Percentiles rank a stretch among this genome's conserved stretches.
Conservation (phyloP, 768 basidiomycete genomes). For the Dioszegia crocea region DNA sequence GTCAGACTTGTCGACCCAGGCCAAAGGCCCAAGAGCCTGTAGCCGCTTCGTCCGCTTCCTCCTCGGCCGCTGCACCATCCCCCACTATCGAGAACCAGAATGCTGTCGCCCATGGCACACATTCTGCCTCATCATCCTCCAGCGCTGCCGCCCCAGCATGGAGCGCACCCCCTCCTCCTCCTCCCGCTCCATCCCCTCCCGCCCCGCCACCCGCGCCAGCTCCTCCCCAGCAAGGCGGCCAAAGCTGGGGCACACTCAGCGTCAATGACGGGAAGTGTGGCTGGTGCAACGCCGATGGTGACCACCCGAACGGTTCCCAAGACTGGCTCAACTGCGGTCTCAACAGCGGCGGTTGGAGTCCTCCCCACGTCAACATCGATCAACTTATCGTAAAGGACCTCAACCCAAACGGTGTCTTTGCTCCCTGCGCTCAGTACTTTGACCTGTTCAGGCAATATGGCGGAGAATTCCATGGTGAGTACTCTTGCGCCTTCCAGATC, state of each 20-base stretch:
- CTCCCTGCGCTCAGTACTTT: slow-evolving; percentile 42
- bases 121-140: neutral
- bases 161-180: neutral
- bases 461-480: slow-evolving; percentile 33
- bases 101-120: neutral
- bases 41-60: slow-evolving; percentile 8
- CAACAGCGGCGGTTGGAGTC: slow-evolving; percentile 62
- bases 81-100: slow-evolving; percentile 9
- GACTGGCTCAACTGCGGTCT: slow-evolving; percentile 77
- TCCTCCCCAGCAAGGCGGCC: neutral
- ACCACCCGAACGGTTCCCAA: slow-evolving; percentile 52
- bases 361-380: slow-evolving; percentile 59
- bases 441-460: slow-evolving; percentile 42
- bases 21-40: neutral
- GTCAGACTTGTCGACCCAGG: slow-evolving; percentile 25
- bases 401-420: slow-evolving; percentile 33
- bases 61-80: neutral
- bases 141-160: neutral
- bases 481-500: neutral
- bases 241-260: neutral
- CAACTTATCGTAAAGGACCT: slow-evolving; percentile 51
- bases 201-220: neutral
- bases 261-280: slow-evolving; percentile 32
- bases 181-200: neutral
- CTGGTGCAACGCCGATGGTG: slow-evolving; percentile 22